Conservation (phyloP, 1,284 basidiomycete species). For the Boletus austroedulis region DNA sequence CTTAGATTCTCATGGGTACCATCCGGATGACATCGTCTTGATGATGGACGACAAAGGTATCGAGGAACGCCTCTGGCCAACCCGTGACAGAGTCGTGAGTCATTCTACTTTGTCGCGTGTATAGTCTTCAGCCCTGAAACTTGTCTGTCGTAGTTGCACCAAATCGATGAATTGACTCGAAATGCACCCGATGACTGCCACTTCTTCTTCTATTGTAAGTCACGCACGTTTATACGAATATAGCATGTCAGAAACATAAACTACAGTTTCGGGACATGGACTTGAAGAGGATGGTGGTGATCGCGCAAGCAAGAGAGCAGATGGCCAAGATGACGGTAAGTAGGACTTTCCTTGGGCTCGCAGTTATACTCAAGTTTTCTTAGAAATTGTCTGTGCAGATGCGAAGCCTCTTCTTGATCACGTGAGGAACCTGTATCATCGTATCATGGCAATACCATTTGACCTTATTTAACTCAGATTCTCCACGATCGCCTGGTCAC, state of each 20-base stretch:
- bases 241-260: not conserved
- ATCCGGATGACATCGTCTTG: slow-evolving; percentile 27
- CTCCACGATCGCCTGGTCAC: slow-evolving; percentile 21
- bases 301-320: slow-evolving; percentile 25
- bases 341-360: not conserved
- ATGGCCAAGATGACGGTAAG: slow-evolving; percentile 39
- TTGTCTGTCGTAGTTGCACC: slow-evolving; percentile 10
- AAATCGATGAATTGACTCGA: slow-evolving; percentile 32
- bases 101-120: not conserved
- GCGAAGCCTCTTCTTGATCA: slow-evolving; percentile 22
- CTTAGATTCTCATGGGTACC: slow-evolving; percentile 27
- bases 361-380: not conserved
- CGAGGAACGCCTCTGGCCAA: slow-evolving; percentile 25
- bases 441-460: not conserved
- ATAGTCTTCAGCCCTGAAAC: not conserved
- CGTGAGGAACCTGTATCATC: slow-evolving; percentile 15
- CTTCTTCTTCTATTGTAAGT: slow-evolving; percentile 42
- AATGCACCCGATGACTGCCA: slow-evolving; percentile 31
- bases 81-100: slow-evolving; percentile 31
- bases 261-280: slow-evolving; percentile 36
- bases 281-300: slow-evolving; percentile 25
- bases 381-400: slow-evolving; percentile 27
- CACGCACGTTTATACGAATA: not conserved
- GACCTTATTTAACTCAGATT: slow-evolving; percentile 9
- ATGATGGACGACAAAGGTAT: slow-evolving; percentile 30